Conservation (phyloP, 1,284 basidiomycete genomes). For the Tylopilus sp. region DNA sequence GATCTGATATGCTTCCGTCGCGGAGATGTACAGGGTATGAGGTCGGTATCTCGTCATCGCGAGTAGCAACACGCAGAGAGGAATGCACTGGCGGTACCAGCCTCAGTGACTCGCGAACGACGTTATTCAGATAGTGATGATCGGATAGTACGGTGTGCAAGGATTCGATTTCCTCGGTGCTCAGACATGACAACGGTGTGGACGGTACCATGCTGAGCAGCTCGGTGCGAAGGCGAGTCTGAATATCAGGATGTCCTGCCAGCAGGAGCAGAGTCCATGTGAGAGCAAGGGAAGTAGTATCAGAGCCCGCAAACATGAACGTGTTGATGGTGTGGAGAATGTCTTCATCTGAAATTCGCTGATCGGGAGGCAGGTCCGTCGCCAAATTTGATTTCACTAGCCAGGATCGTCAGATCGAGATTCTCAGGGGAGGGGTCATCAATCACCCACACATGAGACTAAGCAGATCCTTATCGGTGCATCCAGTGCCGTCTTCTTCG, state of each 20-base stretch:
- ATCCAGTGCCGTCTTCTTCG: constrained; percentile 43
- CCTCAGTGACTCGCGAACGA: constrained; percentile 68
- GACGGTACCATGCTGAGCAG: constrained; percentile 44
- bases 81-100: constrained; percentile 78
- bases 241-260: constrained; percentile 56
- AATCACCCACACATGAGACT: constrained; percentile 55
- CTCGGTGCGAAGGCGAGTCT: constrained; percentile 61
- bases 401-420: constrained; percentile 5
- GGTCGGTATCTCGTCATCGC: constrained; percentile 71
- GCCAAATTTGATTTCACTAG: constrained; percentile 71
- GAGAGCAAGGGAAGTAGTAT: constrained; percentile 73
- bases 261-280: constrained; percentile 75
- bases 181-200: constrained; percentile 38
- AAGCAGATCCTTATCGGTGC: constrained; percentile 59
- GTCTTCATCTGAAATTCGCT: constrained; percentile 76
- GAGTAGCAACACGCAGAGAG: constrained; percentile 66
- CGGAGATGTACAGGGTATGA: constrained; percentile 55
- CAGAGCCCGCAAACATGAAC: constrained; percentile 82
- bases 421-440: neutral
- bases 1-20: constrained; percentile 45
- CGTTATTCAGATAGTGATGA: constrained; percentile 72
- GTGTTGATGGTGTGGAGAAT: constrained; percentile 80
- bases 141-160: constrained; percentile 54
- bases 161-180: constrained; percentile 55
- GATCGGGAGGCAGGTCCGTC: constrained; percentile 54